Base-by-base conservation (phyloP, 176 grass and related monocot genomes). In the Microstegium vimineum region DNA sequence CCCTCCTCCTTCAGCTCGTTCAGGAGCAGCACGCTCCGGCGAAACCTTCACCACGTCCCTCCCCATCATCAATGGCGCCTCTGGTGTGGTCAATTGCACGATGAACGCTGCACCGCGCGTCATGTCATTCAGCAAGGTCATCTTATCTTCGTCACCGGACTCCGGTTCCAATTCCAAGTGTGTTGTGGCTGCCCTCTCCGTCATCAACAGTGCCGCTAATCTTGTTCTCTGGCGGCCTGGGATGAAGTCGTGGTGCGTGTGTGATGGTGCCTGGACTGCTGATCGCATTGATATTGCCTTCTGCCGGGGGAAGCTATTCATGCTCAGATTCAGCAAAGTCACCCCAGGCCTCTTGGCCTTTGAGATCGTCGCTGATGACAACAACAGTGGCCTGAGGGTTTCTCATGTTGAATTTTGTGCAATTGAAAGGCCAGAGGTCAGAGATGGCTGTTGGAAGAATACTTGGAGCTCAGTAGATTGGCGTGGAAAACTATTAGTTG, bases 81-180 rank as follows among this genome's bases (percentile, higher is more conserved):
- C 49, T 0, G 85, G 78, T 9, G 47, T 38, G 30, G 30, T 82
- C 31, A 31, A 76, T n/a, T 87, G 78, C 28, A 47, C 51, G 0
- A 8, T 72, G 18, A 46, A 63, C 2, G 56, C 73, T 4, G 25
- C 54, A 0, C 41, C 77, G 10, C 63, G 77, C 16, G 65, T 43
- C 9, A 87, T 78, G 86, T 87, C 86, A 0, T 87, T 87, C 56
- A 26, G 25, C 80, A 87, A 87, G 73, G 80, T 78, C 32, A 30
- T 78, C 25, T 1, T 87, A 10, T 87, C 86, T 6, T 62, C 74
- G 47, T 47, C 74, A 28, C 74, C 65, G 13, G 66, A 78, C 4
- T 16, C 66, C 5, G 36, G 64, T 11, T 49, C 64, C n/a, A n/a
- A n/a, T n/a, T n/a, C n/a, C 14, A 59, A 25, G 3, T 78, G 17